Base-by-base conservation (phyloP, 129 eudicot genomes). In the Escallonia herrerae region DNA sequence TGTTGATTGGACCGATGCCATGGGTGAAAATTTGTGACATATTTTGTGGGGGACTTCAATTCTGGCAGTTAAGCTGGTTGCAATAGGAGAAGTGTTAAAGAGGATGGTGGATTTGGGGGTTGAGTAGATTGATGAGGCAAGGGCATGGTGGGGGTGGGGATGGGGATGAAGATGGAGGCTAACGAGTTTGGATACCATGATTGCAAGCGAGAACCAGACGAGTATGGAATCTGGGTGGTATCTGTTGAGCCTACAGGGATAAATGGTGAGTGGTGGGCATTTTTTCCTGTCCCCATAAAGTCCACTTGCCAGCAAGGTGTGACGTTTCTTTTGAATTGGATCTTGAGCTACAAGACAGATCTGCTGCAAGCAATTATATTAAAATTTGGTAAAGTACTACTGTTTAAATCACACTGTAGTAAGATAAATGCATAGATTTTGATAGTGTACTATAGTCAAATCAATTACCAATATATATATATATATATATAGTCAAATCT, bases 151-250 rank as follows among this genome's bases (percentile, higher is more conserved):
- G 83, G 75, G 78, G 52, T 50, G 71, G 80, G 73, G 82, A 62
- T 59, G 79, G 22, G 54, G 86, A 76, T 80, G 81, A 70, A 65
- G 85, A 76, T 68, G 65, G 77, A 75, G 66, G 77, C 57, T 81
- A 38, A 86, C 47, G 72, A 72, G 80, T 13, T 74, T 84, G 76
- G 97, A 82, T 51, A 75, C 60, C 95, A 90, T 86, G 79, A 63
- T 69, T 78, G 43, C 38, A 33, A 46, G 45, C 9, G 54, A 58
- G 72, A 67, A 66, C 58, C 57, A 51, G 68, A 68, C 15, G 66
- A 22, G n/a, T 59, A 53, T 53, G 58, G 33, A 53, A 53, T 53
- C 33, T 53, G 37, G 6, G 13, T 57, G 73, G 78, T 63, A 74
- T 79, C 77, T 61, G 65, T 68, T 65, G 52, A 57, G 74, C 49